Percentiles rank a stretch among this genome's conserved stretches.
Conservation (phyloP, 139 green algal genomes). For the Volvox reticuliferus region DNA sequence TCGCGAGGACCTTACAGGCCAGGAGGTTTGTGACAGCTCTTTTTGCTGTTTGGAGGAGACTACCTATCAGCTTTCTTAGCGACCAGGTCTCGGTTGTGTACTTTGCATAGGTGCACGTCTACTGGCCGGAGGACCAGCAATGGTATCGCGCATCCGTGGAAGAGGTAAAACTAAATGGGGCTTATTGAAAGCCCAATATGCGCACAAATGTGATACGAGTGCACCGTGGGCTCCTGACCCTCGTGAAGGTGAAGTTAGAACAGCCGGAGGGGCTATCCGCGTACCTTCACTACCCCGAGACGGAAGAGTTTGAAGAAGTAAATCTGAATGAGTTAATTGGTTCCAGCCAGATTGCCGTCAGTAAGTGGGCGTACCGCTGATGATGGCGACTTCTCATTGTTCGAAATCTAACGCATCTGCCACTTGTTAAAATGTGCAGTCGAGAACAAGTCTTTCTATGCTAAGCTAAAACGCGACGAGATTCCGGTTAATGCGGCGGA, state of each 20-base stretch:
- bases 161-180: conserved; percentile 44
- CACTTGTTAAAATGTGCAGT: conserved; percentile 38
- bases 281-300: conserved; percentile 66
- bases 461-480: conserved; percentile 51
- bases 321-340: conserved; percentile 62
- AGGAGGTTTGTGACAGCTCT: conserved; percentile 42
- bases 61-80: not conserved
- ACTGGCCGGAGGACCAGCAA: conserved; percentile 63
- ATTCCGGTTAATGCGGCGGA: conserved; percentile 56
- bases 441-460: conserved; percentile 9
- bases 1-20: conserved; percentile 14
- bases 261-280: conserved; percentile 36
- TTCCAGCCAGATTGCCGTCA: conserved; percentile 63
- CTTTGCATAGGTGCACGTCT: conserved; percentile 54
- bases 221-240: too few species aligned
- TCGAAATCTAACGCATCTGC: not conserved
- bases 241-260: conserved; percentile 22
- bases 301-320: conserved; percentile 66
- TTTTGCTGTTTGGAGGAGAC: not conserved
- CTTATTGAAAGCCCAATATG: too few species aligned
- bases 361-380: conserved; percentile 37
- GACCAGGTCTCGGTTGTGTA: not conserved
- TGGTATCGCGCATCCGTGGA: conserved; percentile 63
- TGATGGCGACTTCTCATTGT: too few species aligned
- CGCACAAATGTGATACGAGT: not conserved